These are phyloP conservation scores for Fusarium sp. DNA, from an alignment of 2,329 filamentous ascomycete species.

Conservation along the genomic window DNA sequence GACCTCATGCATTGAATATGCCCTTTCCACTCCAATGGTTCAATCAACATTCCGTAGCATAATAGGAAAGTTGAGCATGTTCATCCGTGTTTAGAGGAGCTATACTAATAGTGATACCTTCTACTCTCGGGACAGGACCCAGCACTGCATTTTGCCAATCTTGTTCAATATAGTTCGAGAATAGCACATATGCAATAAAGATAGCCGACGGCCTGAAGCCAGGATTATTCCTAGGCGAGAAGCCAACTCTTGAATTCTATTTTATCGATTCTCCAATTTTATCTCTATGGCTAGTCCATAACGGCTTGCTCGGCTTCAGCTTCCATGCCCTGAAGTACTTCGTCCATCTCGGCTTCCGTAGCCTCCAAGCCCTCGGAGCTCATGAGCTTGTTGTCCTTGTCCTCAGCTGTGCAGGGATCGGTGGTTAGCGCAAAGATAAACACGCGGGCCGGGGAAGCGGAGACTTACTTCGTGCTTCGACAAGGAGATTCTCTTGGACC, in stretches of 20 bases:
- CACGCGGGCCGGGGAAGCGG: constrained; percentile 33
- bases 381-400: constrained; percentile 75
- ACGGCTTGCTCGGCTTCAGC: constrained; percentile 48
- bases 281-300: constrained; percentile 34
- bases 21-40: no score
- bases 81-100: no score
- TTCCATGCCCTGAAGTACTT: constrained; percentile 59
- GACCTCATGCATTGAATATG: no score
- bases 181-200: neutral
- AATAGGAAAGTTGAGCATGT: no score
- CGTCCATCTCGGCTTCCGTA: constrained; percentile 70
- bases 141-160: neutral
- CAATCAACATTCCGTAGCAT: no score
- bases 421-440: constrained; percentile 20
- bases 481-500: constrained; percentile 88
- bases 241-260: constrained; percentile 12
- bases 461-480: constrained; percentile 78
- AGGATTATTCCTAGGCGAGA: neutral
- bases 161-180: neutral
- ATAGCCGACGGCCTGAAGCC: constrained; percentile 1
- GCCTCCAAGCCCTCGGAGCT: constrained; percentile 73
- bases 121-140: neutral
- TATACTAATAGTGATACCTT: no score
- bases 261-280: constrained; percentile 13
- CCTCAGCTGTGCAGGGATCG: constrained; percentile 62